Evolutionary conservation across 202 grass and related monocot species (phyloP), one percentile per base, ranked within the genome.

Genomic region (Miscanthus sacchariflorus): DNA sequence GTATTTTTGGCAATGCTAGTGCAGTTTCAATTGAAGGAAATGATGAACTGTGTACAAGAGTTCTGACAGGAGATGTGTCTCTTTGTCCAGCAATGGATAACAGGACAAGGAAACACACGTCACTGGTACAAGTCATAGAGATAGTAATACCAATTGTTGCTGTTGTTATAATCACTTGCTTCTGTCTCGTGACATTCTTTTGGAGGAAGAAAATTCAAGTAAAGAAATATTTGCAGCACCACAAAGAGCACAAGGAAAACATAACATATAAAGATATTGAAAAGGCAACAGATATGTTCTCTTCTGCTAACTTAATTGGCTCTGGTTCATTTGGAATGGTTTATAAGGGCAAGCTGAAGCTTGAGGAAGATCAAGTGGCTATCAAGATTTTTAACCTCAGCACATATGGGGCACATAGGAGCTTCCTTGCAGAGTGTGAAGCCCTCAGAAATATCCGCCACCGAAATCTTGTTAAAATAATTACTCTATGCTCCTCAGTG

Each of bases 301-400:
- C 78, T 21, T 42, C 70, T 63, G 3, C 43, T 6, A 95, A 95
- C 46, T 61, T 91, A 74, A 73, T 91, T 77, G 90, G 88, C 1
- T 56, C 81, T 13, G 93, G 90, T 42, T 90, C 82, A 50, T 95
- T 87, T 48, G 93, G 86, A 64, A 33, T 0, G 3, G 90, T 92
- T 19, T 95, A 92, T 14, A 92, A 91, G 65, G 93, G 86, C 38
- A 76, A 1, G 11, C 28, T 92, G 5, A 8, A 63, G 28, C 8
- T 24, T 33, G 40, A 82, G 2, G 56, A 90, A 77, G 27, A 64
- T 54, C 15, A 12, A 68, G 83, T 89, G 52, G 87, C 92, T 14
- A 83, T 94, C n/a, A 94, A 94, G 67, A 21, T 91, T 49, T 75
- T 94, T 19, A 87, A 94, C 14, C 84, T 91, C 35, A 38, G 72